A percentile compares a stretch with the other conserved stretches of the same genome.
Conservation (phyloP, 1,139 yeast genomes). For the Kodamaea derodonti region DNA sequence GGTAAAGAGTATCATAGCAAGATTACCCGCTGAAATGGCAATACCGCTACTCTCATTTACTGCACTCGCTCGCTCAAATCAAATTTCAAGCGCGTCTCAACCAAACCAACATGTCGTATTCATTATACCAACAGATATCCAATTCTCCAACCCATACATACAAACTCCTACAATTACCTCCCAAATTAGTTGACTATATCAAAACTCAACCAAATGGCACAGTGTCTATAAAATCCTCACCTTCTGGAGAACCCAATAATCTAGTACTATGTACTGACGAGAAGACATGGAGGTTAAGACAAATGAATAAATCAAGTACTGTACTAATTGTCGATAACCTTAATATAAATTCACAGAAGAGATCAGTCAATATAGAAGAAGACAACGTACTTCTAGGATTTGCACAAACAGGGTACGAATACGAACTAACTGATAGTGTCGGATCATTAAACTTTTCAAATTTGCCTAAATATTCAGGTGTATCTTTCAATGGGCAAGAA, state of each 20-base stretch:
- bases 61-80: too few relatives aligned
- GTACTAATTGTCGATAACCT: constrained; percentile 50
- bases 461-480: constrained; percentile 42
- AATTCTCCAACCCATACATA: constrained; percentile 29
- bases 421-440: constrained; percentile 41
- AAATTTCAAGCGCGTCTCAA: neutral
- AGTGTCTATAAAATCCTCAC: constrained; percentile 45
- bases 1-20: too few relatives aligned
- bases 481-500: neutral
- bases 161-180: constrained; percentile 58
- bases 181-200: constrained; percentile 46
- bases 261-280: constrained; percentile 61
- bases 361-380: constrained; percentile 3
- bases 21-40: too few relatives aligned
- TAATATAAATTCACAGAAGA: constrained; percentile 14
- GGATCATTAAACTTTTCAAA: constrained; percentile 41
- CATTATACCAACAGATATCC: constrained; percentile 26
- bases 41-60: too few relatives aligned
- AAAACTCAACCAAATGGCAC: constrained; percentile 21
- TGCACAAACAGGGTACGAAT: constrained; percentile 43
- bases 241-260: constrained; percentile 23
- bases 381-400: constrained; percentile 31
- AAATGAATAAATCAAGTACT: constrained; percentile 84
- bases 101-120: constrained; percentile 4
- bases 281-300: constrained; percentile 64